These are phyloP conservation scores for Pythium periplocum DNA, from an alignment of 352 stramenopile genomes.

Conservation along the genomic window DNA sequence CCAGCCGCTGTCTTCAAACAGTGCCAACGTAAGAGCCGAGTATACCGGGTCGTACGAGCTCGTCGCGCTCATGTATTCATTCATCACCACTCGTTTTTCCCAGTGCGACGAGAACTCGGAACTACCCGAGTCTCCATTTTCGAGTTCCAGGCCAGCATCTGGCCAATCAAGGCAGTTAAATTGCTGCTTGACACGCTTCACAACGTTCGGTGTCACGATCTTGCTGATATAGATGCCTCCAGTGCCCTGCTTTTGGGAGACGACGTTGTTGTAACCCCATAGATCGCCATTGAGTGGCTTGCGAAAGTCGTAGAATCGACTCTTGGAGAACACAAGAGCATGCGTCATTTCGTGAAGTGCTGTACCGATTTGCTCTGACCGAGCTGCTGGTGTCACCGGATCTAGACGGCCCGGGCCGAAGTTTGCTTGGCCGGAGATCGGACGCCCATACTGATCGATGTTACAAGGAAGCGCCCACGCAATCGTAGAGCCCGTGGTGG, in stretches of 20 bases:
- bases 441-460: slow-evolving; percentile 67
- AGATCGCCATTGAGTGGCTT: slow-evolving; percentile 49
- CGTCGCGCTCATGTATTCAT: slow-evolving; percentile 83
- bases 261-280: slow-evolving; percentile 66
- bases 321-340: slow-evolving; percentile 67
- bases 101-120: slow-evolving; percentile 67
- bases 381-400: slow-evolving; percentile 30
- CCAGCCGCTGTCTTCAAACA: slow-evolving; percentile 82
- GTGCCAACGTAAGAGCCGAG: slow-evolving; percentile 59
- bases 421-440: slow-evolving; percentile 79
- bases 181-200: slow-evolving; percentile 58
- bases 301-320: slow-evolving; percentile 54
- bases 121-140: slow-evolving; percentile 64
- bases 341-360: slow-evolving; percentile 82
- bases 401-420: slow-evolving; percentile 66
- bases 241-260: slow-evolving; percentile 32
- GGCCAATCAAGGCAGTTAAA: slow-evolving; percentile 73
- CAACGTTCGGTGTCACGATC: slow-evolving; percentile 67
- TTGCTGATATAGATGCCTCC: slow-evolving; percentile 63
- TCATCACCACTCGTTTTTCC: slow-evolving; percentile 80
- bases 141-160: slow-evolving; percentile 57
- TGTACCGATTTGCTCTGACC: slow-evolving; percentile 62
- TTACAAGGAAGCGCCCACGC: slow-evolving; percentile 81
- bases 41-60: slow-evolving; percentile 72
- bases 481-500: slow-evolving; percentile 62